Base-by-base conservation (phyloP, 2,329 filamentous ascomycete species). In the Alternaria solani region DNA sequence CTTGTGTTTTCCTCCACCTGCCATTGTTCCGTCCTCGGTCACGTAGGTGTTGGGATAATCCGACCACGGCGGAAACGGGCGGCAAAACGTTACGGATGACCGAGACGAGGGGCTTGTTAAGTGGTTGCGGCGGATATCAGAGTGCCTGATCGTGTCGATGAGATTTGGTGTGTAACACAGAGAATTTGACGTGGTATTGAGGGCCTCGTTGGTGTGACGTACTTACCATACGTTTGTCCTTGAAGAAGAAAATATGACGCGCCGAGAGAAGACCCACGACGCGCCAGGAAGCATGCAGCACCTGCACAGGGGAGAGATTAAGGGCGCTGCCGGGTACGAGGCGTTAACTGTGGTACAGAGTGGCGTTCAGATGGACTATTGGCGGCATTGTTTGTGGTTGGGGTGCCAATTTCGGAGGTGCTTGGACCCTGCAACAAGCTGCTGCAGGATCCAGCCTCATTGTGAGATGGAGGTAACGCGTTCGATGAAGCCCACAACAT, bases 1-100 rank as follows among this genome's bases (percentile, higher is more conserved):
- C 68, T 86, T 85, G 20, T 81, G 78, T 34, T 80, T 80, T 48
- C 80, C 69, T 41, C 81, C 51, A 38, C 65, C 66, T 7, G 63
- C 58, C 73, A 73, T 74, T 12, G 36, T 55, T 26, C 44, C 53
- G 38, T 59, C 28, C 7, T 46, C 42, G n/a, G 52, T 41, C 44
- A 59, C 32, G 23, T 41, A 28, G 0, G 61, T 44, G 4, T 62
- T 32, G 18, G 57, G 56, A 39, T 57, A 47, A 18, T 51, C 51
- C 28, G 54, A 51, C 51, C 43, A 57, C 28, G 54, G 48, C 4
- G 56, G 51, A 7, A 56, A 46, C 11, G 34, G 51, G 34, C 38
- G 53, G 44, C 57, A 54, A 36, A 44, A 42, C 14, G 46, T 49
- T 26, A 18, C 38, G 18, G 32, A 20, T 36, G 28, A 30, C 30